A percentile compares a stretch with the other conserved stretches of the same genome.
Evolutionary conservation across 179 eudicot species (phyloP).

Genomic region (Silene coronaria): DNA sequence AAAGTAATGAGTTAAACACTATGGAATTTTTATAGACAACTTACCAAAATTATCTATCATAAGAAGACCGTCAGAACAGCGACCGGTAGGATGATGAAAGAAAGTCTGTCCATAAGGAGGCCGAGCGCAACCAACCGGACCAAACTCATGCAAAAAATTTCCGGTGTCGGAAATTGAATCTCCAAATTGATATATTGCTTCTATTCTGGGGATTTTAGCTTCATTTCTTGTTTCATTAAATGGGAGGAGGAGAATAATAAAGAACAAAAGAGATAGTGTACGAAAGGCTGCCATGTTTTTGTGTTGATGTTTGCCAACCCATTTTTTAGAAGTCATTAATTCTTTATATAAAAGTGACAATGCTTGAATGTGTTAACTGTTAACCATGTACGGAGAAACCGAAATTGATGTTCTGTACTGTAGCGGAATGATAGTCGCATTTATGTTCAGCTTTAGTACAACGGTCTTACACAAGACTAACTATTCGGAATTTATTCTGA

Average conservation of each 20-base stretch:
- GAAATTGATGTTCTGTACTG: too few relatives aligned
- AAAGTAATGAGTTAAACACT: too few relatives aligned
- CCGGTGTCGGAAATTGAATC: conserved; percentile 25
- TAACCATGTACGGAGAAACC: too few relatives aligned
- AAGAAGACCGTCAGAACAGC: conserved; percentile 19
- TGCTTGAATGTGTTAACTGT: too few relatives aligned
- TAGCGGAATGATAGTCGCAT: too few relatives aligned
- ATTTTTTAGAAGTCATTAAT: too few relatives aligned
- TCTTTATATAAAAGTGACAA: too few relatives aligned
- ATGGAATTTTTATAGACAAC: not conserved
- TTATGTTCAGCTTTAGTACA: too few relatives aligned
- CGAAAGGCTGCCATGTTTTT: not conserved
- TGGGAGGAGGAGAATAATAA: not conserved
- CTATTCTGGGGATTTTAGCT: not conserved
- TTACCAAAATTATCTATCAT: conserved; percentile 19
- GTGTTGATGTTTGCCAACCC: not conserved
- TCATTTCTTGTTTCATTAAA: not conserved
- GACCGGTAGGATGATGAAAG: conserved; percentile 17
- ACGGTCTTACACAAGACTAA: too few relatives aligned
- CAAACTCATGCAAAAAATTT: not conserved
- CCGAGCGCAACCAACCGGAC: not conserved
- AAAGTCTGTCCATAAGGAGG: conserved; percentile 16
- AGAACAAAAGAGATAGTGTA: not conserved
- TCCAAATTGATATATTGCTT: conserved; percentile 22
- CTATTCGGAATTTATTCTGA: too few relatives aligned